Base-by-base conservation (phyloP, 1,284 basidiomycete species). In the Rhodotorula sp. region DNA sequence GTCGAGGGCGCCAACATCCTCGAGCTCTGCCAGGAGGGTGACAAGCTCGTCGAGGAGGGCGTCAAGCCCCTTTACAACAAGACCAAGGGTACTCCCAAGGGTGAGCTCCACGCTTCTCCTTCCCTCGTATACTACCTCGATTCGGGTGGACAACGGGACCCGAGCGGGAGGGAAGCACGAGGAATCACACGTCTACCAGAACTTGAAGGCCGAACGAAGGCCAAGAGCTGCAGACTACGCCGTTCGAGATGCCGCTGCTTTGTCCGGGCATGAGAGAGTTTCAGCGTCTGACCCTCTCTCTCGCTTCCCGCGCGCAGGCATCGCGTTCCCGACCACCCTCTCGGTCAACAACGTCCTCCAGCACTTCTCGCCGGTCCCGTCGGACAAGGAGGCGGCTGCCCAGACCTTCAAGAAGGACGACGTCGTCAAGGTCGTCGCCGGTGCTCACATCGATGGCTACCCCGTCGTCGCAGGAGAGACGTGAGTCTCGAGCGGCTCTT, bases 381-480 rank as follows among this genome's bases (percentile, higher is more conserved):
- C 84, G 29, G 84, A 86, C 79, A 81, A 83, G 69, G 82, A 81
- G 75, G 89, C 93, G 81, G 84, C 87, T 73, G 89, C 90, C 68
- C 83, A 91, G 89, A 83, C 82, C 45, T 86, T 99, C 76, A 89
- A 88, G 68, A 91, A 93, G 77, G 88, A 89, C 75, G 95, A 99
- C 80, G 89, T 98, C 67, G 95, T 98, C 78, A 98, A 98, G 84
- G 84, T 99, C 75, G 91, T 95, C 82, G 84, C 97, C 73, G 95
- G 95, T 69, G 92, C 95, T 48, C 95, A 98, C 81, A 95, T 99
- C 81, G 95, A 99, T 81, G 95, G 82, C 29, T 93, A 89, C 80
- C 91, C 93, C 30, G 86, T 91, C 67, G 87, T 95, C 80, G 87
- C 87, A 78, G 95, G 92, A 68, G 95, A 99, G 84, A 98, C 94